Conservation (phyloP, 164 flowering plant species). For the Liriodendron chinense region DNA sequence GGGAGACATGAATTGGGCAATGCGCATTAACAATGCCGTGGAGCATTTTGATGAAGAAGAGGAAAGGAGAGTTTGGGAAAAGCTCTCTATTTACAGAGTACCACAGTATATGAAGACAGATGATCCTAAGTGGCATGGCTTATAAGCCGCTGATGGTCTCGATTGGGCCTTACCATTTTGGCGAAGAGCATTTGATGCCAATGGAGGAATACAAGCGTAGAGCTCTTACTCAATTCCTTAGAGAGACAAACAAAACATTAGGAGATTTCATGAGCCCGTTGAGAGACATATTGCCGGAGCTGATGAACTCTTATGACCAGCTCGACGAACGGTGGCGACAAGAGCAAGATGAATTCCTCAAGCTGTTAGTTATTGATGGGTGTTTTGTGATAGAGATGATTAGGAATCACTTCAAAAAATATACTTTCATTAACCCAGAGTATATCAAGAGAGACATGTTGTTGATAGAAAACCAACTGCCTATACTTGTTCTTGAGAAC, state of each 20-base stretch:
- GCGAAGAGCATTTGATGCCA: background rate
- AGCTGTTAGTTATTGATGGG: conserved; percentile 1
- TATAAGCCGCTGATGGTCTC: conserved; percentile 3
- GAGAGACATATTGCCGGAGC: background rate
- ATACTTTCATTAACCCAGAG: background rate
- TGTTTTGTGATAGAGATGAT: background rate
- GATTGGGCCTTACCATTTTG: conserved; percentile 2
- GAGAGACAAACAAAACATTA: background rate
- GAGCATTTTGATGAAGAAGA: too few relatives aligned
- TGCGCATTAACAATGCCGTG: too few relatives aligned
- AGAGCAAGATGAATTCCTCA: background rate
- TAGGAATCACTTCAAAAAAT: background rate
- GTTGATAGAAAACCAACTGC: conserved; percentile 3
- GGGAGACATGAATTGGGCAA: too few relatives aligned
- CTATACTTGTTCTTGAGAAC: background rate
- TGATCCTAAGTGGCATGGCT: too few relatives aligned
- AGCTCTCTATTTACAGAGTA: too few relatives aligned
- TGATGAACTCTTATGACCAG: background rate
- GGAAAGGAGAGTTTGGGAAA: too few relatives aligned
- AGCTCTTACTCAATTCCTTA: background rate
- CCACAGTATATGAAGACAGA: too few relatives aligned
- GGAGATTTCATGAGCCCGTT: background rate
- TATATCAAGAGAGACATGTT: conserved; percentile 2
- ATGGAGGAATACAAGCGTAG: background rate
- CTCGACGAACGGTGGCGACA: background rate